phyloP scores from a whole-genome alignment of 2,329 filamentous ascomycete species.

The Didymella exigua region DNA sequence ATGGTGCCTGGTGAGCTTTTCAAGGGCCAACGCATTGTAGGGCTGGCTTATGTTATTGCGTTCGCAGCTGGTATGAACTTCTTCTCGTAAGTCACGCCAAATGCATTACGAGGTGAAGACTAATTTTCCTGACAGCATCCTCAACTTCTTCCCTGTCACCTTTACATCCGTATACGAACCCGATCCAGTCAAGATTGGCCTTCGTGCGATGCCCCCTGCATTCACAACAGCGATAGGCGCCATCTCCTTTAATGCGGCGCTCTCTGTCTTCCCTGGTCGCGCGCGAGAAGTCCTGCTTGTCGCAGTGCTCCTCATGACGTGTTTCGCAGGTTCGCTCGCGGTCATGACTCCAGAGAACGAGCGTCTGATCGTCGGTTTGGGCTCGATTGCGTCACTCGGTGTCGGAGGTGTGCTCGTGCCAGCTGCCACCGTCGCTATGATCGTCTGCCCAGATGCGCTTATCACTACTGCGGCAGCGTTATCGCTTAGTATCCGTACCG shows the following conservation, averaged over 20 bases:
- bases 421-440: slow-evolving; percentile 43
- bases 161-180: slow-evolving; percentile 39
- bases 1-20: slow-evolving; percentile 50
- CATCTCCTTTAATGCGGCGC: slow-evolving; percentile 36
- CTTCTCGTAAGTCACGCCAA: slow-evolving; percentile 18
- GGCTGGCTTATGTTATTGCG: slow-evolving; percentile 40
- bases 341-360: slow-evolving; percentile 41
- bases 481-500: slow-evolving; percentile 54
- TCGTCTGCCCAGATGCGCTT: slow-evolving; percentile 40
- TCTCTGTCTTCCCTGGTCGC: slow-evolving; percentile 32
- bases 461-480: slow-evolving; percentile 49
- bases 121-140: slow-evolving; percentile 8
- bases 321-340: slow-evolving; percentile 40
- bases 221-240: slow-evolving; percentile 38
- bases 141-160: slow-evolving; percentile 43
- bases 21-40: slow-evolving; percentile 40
- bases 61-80: slow-evolving; percentile 47
- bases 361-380: slow-evolving; percentile 35
- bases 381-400: slow-evolving; percentile 45
- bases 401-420: slow-evolving; percentile 47
- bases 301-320: slow-evolving; percentile 40
- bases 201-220: slow-evolving; percentile 35
- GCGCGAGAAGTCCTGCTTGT: slow-evolving; percentile 39
- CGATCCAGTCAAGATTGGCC: slow-evolving; percentile 39
- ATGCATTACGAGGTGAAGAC: not conserved